phyloP scores from a whole-genome alignment of 1,139 yeast species.

The Candida anutae region DNA sequence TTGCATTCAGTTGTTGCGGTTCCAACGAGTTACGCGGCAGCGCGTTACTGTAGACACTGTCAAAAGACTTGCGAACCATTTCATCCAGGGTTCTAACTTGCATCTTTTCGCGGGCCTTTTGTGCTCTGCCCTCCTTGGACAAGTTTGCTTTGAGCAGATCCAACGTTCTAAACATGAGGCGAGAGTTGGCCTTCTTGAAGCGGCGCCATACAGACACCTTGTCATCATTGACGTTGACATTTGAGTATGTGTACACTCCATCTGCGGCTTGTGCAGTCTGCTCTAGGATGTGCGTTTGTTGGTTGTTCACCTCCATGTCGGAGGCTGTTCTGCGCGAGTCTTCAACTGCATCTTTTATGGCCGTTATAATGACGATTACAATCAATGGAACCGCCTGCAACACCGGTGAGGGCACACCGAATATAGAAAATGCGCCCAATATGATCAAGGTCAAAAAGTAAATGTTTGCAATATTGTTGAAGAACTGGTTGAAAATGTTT shows the following conservation, averaged over 20 bases:
- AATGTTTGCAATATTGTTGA: constrained; percentile 46
- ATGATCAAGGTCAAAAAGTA: constrained; percentile 46
- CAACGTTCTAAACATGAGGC: constrained; percentile 21
- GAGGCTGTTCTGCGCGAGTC: constrained; percentile 47
- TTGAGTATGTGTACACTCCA: constrained; percentile 19
- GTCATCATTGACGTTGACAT: constrained; percentile 39
- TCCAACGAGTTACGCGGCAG: constrained; percentile 4
- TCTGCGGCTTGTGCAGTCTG: constrained; percentile 8
- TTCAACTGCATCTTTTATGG: constrained; percentile 51
- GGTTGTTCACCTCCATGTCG: constrained; percentile 49
- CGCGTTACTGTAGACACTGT: constrained; percentile 16
- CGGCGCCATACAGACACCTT: constrained; percentile 51
- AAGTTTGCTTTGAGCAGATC: constrained; percentile 23
- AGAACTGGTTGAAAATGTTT: constrained; percentile 42
- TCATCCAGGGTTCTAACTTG: constrained; percentile 7
- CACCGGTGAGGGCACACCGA: constrained; percentile 52
- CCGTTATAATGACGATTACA: constrained; percentile 49
- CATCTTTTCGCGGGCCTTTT: constrained; percentile 18
- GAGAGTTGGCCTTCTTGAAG: constrained; percentile 45
- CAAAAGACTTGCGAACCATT: constrained; percentile 24
- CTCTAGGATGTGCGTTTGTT: constrained; percentile 35
- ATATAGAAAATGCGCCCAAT: constrained; percentile 45
- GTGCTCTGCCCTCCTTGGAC: constrained; percentile 31
- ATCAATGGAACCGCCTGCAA: constrained; percentile 53
- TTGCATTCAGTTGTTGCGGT: too few relatives aligned